Conservation (phyloP, 352 stramenopile species). For the Phytophthora megakarya region DNA sequence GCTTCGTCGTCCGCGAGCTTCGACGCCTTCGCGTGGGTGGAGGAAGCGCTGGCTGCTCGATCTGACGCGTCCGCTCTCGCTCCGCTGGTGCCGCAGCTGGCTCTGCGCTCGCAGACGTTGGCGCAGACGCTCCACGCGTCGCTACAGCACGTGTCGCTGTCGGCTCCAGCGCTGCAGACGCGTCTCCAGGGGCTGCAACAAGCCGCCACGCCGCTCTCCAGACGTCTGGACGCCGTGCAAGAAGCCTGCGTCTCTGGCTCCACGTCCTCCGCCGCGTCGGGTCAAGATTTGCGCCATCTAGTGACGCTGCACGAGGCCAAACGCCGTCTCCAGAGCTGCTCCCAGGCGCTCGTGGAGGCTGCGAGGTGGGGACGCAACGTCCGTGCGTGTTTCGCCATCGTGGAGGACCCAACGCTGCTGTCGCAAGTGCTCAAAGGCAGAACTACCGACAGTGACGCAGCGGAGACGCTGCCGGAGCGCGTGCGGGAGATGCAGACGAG, state of each 20-base stretch:
- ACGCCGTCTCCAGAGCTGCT: slow-evolving; percentile 62
- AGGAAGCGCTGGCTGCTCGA: slow-evolving; percentile 57
- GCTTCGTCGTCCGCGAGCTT: slow-evolving; percentile 55
- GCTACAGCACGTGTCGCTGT: slow-evolving; percentile 63
- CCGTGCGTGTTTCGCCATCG: slow-evolving; percentile 45
- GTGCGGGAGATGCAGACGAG: slow-evolving; percentile 69
- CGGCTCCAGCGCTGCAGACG: slow-evolving; percentile 54
- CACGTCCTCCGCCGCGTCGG: neutral
- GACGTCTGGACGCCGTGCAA: slow-evolving; percentile 50
- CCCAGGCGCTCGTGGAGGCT: slow-evolving; percentile 70
- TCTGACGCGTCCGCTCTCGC: slow-evolving; percentile 39
- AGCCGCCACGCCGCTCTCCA: slow-evolving; percentile 43
- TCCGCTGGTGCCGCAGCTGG: slow-evolving; percentile 58
- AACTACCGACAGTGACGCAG: neutral
- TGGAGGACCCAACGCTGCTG: slow-evolving; percentile 49
- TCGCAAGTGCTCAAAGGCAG: slow-evolving; percentile 17
- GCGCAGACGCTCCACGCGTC: slow-evolving; percentile 57
- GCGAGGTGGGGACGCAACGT: slow-evolving; percentile 72
- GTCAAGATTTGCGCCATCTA: slow-evolving; percentile 54
- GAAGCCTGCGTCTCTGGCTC: slow-evolving; percentile 29
- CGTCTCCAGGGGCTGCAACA: slow-evolving; percentile 57
- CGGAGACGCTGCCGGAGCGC: slow-evolving; percentile 44
- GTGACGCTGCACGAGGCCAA: slow-evolving; percentile 76
- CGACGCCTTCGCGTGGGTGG: slow-evolving; percentile 74
- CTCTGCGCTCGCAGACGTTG: slow-evolving; percentile 66